Evolutionary conservation across 2,329 filamentous ascomycete genomes (phyloP).

Genomic region (Rhexocercosporidium sp.): DNA sequence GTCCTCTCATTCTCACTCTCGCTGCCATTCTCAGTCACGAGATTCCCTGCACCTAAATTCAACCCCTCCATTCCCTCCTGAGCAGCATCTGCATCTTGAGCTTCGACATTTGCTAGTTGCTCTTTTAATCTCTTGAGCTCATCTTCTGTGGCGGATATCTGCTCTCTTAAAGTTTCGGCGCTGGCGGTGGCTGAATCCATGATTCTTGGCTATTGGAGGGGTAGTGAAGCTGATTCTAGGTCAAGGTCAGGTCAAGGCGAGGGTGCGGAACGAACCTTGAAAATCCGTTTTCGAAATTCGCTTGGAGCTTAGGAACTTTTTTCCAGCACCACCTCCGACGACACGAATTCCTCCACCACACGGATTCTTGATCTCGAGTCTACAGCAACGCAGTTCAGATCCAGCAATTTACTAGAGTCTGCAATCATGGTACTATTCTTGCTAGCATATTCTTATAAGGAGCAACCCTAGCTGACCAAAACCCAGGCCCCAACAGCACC

Average conservation of each 20-base stretch:
- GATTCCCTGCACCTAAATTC: constrained; percentile 6
- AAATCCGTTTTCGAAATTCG: constrained; percentile 20
- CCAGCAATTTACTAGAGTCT: neutral
- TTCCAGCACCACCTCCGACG: neutral
- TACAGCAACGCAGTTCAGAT: neutral
- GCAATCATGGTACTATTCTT: constrained; percentile 29
- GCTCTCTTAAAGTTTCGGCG: constrained; percentile 48
- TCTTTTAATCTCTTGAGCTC: constrained; percentile 53
- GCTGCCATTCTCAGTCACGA: constrained; percentile 23
- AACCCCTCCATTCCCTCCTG: constrained; percentile 3
- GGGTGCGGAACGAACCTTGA: constrained; percentile 12
- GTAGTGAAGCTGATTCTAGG: constrained; percentile 20
- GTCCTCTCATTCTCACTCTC: constrained; percentile 39
- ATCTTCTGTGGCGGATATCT: constrained; percentile 54
- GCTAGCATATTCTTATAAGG: neutral
- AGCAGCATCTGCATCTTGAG: constrained; percentile 13
- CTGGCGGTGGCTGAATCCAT: constrained; percentile 46
- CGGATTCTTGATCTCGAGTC: neutral
- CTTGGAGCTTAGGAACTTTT: neutral
- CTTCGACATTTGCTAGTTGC: constrained; percentile 47
- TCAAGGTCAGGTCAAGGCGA: too few relatives aligned
- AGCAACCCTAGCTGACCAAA: constrained; percentile 36
- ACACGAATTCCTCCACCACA: neutral
- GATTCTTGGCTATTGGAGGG: constrained; percentile 5
- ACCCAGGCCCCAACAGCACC: constrained; percentile 50